Base-by-base conservation (phyloP, 371 early-diverging fungal species). In the Dentiscutata heterogama region DNA sequence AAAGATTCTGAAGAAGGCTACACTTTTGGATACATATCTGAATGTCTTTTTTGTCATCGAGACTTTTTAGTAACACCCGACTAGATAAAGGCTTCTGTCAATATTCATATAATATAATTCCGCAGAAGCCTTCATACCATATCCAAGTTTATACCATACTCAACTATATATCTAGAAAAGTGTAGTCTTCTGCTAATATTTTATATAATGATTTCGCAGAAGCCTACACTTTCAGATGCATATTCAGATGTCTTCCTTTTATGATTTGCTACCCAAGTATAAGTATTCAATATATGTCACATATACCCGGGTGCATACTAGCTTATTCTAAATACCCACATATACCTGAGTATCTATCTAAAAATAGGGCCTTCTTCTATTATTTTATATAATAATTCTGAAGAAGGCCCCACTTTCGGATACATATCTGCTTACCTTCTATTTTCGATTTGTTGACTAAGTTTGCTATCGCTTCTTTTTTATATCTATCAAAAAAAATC, bases 1-100 rank as follows among this genome's bases (percentile, higher is more conserved):
- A 67, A 67, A 67, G 67, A 67, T 67, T 67, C 27, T 20, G 67
- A 67, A 67, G 67, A 67, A 67, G 39, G 10, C 14, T 67, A 35
- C 29, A 16, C 29, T 67, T 7, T 5, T 25, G n/a, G 6, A 27
- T 25, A 39, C 20, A 8, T 67, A 67, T 22, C 18, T 5, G 29
- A 39, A 13, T 67, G 67, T n/a, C n/a, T n/a, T n/a, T n/a, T 18
- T 18, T 35, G 16, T 67, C 16, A 25, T 20, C 31, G 1, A 5
- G 29, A 25, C 20, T 18, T 25, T 8, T 20, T 67, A 39, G 39
- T 39, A 39, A 39, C 39, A 39, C 39, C 39, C 6, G 39, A 39
- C 39, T n/a, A 39, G 6, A 6, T 39, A 6, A 39, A 39, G 39
- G 39, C 39, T 39, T 39, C 39, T 39, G 39, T 6, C 39, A 39